phyloP scores from a whole-genome alignment of 2,329 filamentous ascomycete species.

The Trichoderma gracile region DNA sequence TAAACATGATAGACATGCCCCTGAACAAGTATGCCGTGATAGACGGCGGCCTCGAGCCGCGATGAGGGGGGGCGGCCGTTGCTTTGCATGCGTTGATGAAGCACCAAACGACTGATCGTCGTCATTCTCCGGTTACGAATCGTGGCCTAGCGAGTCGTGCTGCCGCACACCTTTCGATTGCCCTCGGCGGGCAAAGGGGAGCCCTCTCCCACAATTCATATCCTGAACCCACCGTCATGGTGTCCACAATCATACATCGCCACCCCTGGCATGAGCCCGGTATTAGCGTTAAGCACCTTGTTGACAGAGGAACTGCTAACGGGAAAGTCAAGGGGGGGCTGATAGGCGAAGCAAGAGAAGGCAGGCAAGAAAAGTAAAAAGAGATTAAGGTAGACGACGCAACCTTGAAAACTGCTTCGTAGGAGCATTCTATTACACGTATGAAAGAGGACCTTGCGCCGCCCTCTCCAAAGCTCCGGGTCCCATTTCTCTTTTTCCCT shows the following conservation, averaged over 20 bases:
- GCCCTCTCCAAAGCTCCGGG: not conserved
- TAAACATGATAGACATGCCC: no score
- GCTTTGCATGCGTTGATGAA: not conserved
- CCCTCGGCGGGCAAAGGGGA: not conserved
- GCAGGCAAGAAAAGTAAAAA: not conserved
- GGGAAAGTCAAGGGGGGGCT: not conserved
- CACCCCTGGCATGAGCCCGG: constrained; percentile 6
- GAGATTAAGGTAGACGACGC: not conserved
- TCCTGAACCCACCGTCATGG: constrained; percentile 8
- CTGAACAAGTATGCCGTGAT: no score
- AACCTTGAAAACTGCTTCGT: no score
- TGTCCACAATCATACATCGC: constrained; percentile 1
- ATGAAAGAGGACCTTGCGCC: constrained; percentile 17
- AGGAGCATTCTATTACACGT: not conserved
- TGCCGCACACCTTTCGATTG: not conserved
- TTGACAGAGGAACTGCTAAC: not conserved
- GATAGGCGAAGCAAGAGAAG: not conserved
- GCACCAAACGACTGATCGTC: constrained; percentile 11
- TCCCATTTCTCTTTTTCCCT: no score
- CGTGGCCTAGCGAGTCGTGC: constrained; percentile 9
- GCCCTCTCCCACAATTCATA: constrained; percentile 9
- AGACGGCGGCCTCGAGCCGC: not conserved
- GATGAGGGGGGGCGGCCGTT: constrained; percentile 1
- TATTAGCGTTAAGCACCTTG: not conserved
- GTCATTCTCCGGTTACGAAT: not conserved